These are phyloP conservation scores for Chenopodium suecicum DNA, from an alignment of 148 eudicot genomes.

Conservation along the genomic window DNA sequence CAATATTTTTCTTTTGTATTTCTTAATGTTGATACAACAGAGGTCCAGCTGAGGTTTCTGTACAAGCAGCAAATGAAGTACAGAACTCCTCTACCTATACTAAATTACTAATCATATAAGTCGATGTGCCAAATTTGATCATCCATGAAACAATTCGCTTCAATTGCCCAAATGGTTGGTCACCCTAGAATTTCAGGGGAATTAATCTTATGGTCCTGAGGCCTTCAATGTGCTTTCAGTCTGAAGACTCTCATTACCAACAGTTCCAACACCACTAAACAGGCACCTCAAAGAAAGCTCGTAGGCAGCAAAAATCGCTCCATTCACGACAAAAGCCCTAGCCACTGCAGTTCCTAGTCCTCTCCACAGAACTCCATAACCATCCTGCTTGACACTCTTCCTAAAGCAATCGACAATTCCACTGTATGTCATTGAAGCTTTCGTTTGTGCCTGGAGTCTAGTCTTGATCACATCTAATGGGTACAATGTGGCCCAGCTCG, in stretches of 20 bases:
- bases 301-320: constrained; percentile 78
- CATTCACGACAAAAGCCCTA: constrained; percentile 87
- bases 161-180: neutral
- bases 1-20: neutral
- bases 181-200: neutral
- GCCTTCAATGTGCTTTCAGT: constrained; percentile 41
- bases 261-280: constrained; percentile 24
- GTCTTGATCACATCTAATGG: constrained; percentile 89
- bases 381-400: constrained; percentile 64
- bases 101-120: neutral
- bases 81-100: neutral
- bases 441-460: constrained; percentile 63
- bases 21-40: neutral
- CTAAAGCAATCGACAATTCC: constrained; percentile 73
- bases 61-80: too few species aligned
- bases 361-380: constrained; percentile 62
- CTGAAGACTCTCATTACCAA: constrained; percentile 31
- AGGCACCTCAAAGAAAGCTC: constrained; percentile 75
- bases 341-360: constrained; percentile 80
- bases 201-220: constrained; percentile 16
- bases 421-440: constrained; percentile 36
- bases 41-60: neutral
- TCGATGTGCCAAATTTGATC: neutral
- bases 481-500: constrained; percentile 78
- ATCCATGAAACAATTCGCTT: neutral